These are phyloP conservation scores for Trichoderma atrobrunneum DNA, from an alignment of 2,329 filamentous ascomycete genomes.

Conservation along the genomic window DNA sequence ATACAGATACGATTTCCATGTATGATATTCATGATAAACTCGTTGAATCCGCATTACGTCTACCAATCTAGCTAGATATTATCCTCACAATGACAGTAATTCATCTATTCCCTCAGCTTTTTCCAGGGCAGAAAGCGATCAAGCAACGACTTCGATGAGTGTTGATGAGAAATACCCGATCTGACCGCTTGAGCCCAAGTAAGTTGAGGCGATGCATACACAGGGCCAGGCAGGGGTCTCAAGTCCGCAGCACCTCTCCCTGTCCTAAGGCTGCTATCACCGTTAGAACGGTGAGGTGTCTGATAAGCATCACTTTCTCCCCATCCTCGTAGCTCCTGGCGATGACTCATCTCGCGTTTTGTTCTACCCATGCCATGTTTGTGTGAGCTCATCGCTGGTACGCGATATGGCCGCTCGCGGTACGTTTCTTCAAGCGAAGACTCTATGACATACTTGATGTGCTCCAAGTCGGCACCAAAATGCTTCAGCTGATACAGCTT, in stretches of 20 bases:
- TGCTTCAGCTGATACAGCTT: slow-evolving; percentile 9
- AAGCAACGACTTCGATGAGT: neutral
- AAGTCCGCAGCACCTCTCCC: too few relatives aligned
- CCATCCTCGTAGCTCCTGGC: neutral
- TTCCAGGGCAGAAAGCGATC: neutral
- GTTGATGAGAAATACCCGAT: neutral
- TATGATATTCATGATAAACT: neutral
- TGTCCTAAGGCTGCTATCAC: too few relatives aligned
- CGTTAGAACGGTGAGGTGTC: too few relatives aligned
- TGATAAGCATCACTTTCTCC: too few relatives aligned
- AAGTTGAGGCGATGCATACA: too few relatives aligned
- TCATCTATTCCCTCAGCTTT: neutral
- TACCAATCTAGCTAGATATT: neutral
- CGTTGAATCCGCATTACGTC: too few relatives aligned
- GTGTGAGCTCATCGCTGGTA: neutral
- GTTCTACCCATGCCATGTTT: neutral
- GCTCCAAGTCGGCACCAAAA: neutral
- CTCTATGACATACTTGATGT: slow-evolving; percentile 9
- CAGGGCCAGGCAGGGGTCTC: too few relatives aligned
- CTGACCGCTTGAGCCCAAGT: neutral
- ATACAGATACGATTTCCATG: neutral
- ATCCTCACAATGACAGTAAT: neutral
- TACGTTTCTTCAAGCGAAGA: neutral
- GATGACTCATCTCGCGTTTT: neutral
- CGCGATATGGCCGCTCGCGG: slow-evolving; percentile 12